These are phyloP conservation scores for Hyaloscypha variabilis DNA, from an alignment of 495 filamentous ascomycete genomes.

Conservation along the genomic window DNA sequence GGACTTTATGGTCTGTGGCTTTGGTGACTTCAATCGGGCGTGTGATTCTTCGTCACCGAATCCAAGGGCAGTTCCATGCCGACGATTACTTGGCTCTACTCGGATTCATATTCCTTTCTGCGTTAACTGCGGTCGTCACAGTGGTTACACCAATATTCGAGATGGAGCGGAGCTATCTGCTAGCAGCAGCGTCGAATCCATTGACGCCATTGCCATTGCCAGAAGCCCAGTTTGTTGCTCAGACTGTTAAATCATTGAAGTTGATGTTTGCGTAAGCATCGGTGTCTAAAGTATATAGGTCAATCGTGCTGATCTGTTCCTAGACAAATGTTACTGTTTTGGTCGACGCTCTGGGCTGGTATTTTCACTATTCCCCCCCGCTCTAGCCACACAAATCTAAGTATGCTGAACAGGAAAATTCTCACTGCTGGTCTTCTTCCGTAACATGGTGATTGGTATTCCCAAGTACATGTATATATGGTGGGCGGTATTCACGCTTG, in stretches of 20 bases:
- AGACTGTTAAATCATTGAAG: slow-evolving; percentile 23
- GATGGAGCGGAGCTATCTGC: slow-evolving; percentile 6
- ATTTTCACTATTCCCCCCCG: neutral
- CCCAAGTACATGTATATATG: slow-evolving; percentile 27
- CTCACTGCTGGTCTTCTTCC: slow-evolving; percentile 28
- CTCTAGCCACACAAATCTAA: neutral
- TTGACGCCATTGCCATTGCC: slow-evolving; percentile 19
- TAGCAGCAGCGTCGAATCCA: slow-evolving; percentile 17
- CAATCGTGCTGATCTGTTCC: neutral
- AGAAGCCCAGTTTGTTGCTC: slow-evolving; percentile 10
- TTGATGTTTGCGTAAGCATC: slow-evolving; percentile 27
- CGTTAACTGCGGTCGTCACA: slow-evolving; percentile 13
- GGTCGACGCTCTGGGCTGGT: slow-evolving; percentile 28
- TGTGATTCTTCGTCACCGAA: slow-evolving; percentile 12
- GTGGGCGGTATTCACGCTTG: slow-evolving; percentile 22
- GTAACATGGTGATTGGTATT: slow-evolving; percentile 18
- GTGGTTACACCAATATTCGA: slow-evolving; percentile 13
- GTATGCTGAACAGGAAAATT: slow-evolving; percentile 18
- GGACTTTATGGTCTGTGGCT: slow-evolving; percentile 20
- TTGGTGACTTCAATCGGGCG: slow-evolving; percentile 13
- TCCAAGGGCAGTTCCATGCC: slow-evolving; percentile 17
- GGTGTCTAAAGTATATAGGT: neutral
- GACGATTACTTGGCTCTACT: slow-evolving; percentile 22
- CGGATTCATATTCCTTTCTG: slow-evolving; percentile 16
- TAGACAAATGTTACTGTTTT: slow-evolving; percentile 29